Percentiles rank a stretch among this genome's conserved stretches.
Evolutionary conservation across 805 yeast species (phyloP).

Genomic region (Cyberlindnera americana): DNA sequence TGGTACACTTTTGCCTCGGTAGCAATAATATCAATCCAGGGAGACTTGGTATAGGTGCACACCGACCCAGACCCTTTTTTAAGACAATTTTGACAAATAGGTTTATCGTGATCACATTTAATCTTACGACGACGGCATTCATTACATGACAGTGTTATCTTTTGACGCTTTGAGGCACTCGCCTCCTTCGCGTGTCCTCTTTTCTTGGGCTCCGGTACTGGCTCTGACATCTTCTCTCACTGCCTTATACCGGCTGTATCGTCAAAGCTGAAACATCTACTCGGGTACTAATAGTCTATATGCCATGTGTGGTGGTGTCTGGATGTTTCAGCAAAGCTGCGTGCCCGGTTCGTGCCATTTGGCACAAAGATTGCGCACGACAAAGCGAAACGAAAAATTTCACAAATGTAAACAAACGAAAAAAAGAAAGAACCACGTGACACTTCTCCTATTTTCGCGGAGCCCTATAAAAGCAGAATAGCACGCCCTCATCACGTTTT

Average conservation of each 20-base stretch:
- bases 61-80: conserved; percentile 13
- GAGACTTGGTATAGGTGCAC: conserved; percentile 20
- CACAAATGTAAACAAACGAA: too few relatives aligned
- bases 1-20: conserved; percentile 21
- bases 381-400: too few relatives aligned
- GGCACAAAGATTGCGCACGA: too few relatives aligned
- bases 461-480: too few relatives aligned
- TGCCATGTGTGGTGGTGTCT: too few relatives aligned
- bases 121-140: conserved; percentile 24
- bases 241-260: too few relatives aligned
- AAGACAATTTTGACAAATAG: conserved; percentile 19
- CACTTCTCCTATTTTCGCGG: too few relatives aligned
- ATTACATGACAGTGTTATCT: conserved; percentile 19
- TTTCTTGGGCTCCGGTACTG: conserved; percentile 1
- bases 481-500: conserved; percentile 18
- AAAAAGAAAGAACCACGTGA: too few relatives aligned
- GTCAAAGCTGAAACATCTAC: too few relatives aligned
- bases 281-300: too few relatives aligned
- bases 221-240: not conserved
- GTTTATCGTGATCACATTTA: conserved; percentile 24
- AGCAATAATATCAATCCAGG: conserved; percentile 23
- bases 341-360: too few relatives aligned
- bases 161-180: conserved; percentile 14
- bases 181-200: conserved; percentile 2
- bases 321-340: too few relatives aligned